Evolutionary conservation across 1,284 basidiomycete species (phyloP).

Genomic region (Trametes versicolor): DNA sequence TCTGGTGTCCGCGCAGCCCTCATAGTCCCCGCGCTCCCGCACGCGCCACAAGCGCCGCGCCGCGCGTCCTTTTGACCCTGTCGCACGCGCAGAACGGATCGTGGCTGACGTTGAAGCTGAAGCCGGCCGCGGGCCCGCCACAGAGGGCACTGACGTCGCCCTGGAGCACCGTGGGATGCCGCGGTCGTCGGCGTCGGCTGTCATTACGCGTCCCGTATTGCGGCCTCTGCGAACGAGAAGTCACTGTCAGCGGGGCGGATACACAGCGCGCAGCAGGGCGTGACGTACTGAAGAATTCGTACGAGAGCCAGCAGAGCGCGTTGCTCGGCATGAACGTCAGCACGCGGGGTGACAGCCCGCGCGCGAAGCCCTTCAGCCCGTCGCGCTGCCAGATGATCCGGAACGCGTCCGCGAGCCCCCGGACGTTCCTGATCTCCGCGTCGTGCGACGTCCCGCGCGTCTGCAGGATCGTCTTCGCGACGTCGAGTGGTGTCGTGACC

Average conservation of each 20-base stretch:
- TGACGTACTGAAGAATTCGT: conserved; percentile 95
- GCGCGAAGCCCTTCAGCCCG: conserved; percentile 85
- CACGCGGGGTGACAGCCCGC: conserved; percentile 92
- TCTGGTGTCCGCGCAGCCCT: background rate
- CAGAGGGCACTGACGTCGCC: background rate
- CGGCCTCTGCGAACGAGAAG: conserved; percentile 59
- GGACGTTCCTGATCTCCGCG: conserved; percentile 83
- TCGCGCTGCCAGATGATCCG: conserved; percentile 89
- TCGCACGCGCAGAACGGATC: background rate
- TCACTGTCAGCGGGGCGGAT: conserved; percentile 19
- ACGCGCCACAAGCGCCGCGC: background rate
- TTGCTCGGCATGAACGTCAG: conserved; percentile 98
- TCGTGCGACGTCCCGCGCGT: conserved; percentile 90
- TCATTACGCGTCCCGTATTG: conserved; percentile 59
- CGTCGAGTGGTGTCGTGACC: conserved; percentile 96
- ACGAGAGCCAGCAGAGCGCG: conserved; percentile 96
- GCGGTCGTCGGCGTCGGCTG: background rate
- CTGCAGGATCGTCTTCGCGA: conserved; percentile 98
- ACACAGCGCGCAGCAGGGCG: background rate
- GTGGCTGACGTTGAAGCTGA: background rate
- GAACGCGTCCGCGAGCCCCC: conserved; percentile 91
- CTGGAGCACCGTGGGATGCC: background rate
- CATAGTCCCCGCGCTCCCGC: background rate
- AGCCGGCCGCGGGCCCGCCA: background rate
- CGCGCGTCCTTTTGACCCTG: background rate